A percentile compares a stretch with the other conserved stretches of the same genome.
Conservation (phyloP, 1,284 basidiomycete species). For the Ceratobasidium theobromae region DNA sequence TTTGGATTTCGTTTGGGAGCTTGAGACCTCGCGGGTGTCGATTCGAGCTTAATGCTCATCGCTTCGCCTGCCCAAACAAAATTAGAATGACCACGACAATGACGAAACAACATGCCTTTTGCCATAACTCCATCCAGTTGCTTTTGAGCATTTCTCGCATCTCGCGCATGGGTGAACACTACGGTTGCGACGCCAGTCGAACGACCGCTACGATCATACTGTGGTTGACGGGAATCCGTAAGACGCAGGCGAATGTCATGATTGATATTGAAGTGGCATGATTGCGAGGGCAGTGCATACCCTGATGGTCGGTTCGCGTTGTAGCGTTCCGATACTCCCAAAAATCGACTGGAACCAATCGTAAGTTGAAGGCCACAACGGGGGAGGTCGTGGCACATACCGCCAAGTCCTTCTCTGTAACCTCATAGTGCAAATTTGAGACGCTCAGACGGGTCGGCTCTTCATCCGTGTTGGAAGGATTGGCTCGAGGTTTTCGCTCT, state of each 20-base stretch:
- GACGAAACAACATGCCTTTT: constrained; percentile 68
- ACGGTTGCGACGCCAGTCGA: constrained; percentile 84
- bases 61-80: constrained; percentile 20
- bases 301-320: constrained; percentile 90
- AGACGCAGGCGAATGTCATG: constrained; percentile 30
- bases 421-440: constrained; percentile 91
- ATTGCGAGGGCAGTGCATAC: constrained; percentile 57
- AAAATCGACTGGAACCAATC: constrained; percentile 70
- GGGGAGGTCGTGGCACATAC: constrained; percentile 52
- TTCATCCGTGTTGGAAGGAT: constrained; percentile 39
- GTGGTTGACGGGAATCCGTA: constrained; percentile 45
- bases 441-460: constrained; percentile 68
- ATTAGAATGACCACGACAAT: not conserved
- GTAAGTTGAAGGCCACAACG: constrained; percentile 31
- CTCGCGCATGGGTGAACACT: constrained; percentile 74
- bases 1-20: not conserved
- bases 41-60: constrained; percentile 32
- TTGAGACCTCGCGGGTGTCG: constrained; percentile 1
- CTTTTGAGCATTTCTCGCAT: constrained; percentile 83
- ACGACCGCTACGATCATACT: constrained; percentile 96
- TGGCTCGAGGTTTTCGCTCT: constrained; percentile 39
- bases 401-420: constrained; percentile 83
- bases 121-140: constrained; percentile 88
- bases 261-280: constrained; percentile 34
- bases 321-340: constrained; percentile 87